Base-by-base conservation (phyloP, 2,329 filamentous ascomycete species). In the Ophiocordyceps unilateralis region DNA sequence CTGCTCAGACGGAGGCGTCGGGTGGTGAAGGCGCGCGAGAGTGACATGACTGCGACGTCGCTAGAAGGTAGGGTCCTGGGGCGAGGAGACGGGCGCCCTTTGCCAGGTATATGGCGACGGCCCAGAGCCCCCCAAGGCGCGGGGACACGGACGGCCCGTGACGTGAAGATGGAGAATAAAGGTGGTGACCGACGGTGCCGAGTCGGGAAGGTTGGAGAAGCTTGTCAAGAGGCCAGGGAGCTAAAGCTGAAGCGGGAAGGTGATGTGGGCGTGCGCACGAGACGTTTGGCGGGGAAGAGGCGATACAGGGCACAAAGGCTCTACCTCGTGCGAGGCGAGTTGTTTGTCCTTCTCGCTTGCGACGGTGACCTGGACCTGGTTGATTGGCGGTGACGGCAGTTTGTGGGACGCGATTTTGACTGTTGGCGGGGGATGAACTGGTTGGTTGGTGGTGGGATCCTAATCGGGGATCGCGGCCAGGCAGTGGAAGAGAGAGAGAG, bases 21-120 rank as follows among this genome's bases (percentile, higher is more conserved):
- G 51, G 78, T 83, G 32, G 76, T 80, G 58, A 88, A 82, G 46
- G 81, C 81, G 56, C 83, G 74, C 42, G 78, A 72, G 51, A 88
- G 65, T 70, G 69, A 70, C 57, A 68, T 71, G 47, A 42, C 45
- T 48, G 49, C 30, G 44, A 43, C 38, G 48, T n/a, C 41, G 40
- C 38, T 44, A 39, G 42, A 45, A 42, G 39, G n/a, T n/a, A n/a
- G n/a, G n/a, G n/a, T n/a, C n/a, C n/a, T 41, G 39, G 22, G 19
- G 21, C 4, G 26, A 3, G 17, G n/a, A 30, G 30, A 41, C 40
- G 24, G 40, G 17, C 11, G 17, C 5, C 22, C 21, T 9, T 10
- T 22, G 15, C 20, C 20, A 26, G 14, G 21, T 24, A 40, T 24
- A 40, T 10, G 8, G n/a, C 5, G 39, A 6, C 23, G 5, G 23